Conservation (phyloP, 2,329 filamentous ascomycete genomes). For the Arachnomyces sp. region DNA sequence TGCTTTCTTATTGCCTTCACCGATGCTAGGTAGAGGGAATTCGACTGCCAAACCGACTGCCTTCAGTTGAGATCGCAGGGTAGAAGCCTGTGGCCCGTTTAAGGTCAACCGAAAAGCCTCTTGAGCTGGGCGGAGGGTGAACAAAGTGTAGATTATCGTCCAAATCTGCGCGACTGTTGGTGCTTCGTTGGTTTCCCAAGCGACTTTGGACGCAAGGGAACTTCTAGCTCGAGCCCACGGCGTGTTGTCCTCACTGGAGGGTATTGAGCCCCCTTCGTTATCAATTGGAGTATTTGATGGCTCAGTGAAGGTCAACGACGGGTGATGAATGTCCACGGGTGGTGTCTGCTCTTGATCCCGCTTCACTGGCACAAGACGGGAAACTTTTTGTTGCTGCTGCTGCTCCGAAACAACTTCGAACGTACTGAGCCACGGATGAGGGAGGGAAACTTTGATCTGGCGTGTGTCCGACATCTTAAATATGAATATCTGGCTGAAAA, state of each 20-base stretch:
- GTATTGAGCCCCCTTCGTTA: conserved; percentile 2
- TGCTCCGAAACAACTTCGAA: too few relatives aligned
- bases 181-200: conserved; percentile 23
- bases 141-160: conserved; percentile 31
- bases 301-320: too few relatives aligned
- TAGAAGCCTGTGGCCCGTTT: conserved; percentile 18
- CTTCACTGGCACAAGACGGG: too few relatives aligned
- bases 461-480: too few relatives aligned
- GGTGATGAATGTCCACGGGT: too few relatives aligned
- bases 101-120: conserved; percentile 30
- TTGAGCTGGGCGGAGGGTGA: conserved; percentile 21
- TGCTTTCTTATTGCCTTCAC: conserved; percentile 23
- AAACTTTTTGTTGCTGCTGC: too few relatives aligned
- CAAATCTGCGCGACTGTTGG: conserved; percentile 32
- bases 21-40: conserved; percentile 32
- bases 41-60: conserved; percentile 35
- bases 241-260: conserved; percentile 39
- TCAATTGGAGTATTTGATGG: conserved; percentile 1
- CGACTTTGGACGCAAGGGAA: conserved; percentile 23
- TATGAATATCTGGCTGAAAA: too few relatives aligned
- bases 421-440: too few relatives aligned
- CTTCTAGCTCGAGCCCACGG: conserved; percentile 29
- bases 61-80: conserved; percentile 22
- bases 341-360: too few relatives aligned
- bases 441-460: too few relatives aligned